Base-by-base conservation (phyloP, 2,329 filamentous ascomycete species). In the Gliomastix tumulicola region DNA sequence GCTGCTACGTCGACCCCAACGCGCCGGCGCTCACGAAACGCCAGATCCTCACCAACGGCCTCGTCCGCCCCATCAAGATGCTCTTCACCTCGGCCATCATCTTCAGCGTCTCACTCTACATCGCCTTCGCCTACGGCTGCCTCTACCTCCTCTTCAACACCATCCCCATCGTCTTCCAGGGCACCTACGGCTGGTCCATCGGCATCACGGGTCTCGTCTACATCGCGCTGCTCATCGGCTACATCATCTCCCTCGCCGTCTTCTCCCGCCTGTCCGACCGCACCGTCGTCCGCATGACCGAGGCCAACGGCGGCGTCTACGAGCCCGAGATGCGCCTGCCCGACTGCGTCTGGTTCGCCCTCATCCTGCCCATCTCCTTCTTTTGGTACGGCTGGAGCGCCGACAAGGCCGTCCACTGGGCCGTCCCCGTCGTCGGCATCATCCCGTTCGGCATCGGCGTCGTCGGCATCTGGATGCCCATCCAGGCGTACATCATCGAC, bases 401-500 rank as follows among this genome's bases (percentile, higher is more conserved):
- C 15, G 46, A 57, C 35, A 38, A 44, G 20, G 43, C 39, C 9
- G 43, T 51, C n/a, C 53, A 58, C 40, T 59, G 54, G 54, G 50
- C 56, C 20, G 54, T 53, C 15, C 54, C 56, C 12, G 46, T 54
- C 37, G 42, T 57, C 8, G 65, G 62, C 2, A 69, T 68, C 0
- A 48, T 60, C 2, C 51, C 72, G 21, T 59, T 75, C 34, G 71
- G 70, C 4, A 39, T 65, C 4, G 63, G 62, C 17, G 56, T 64
- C 39, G 47, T 66, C 15, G 54, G 55, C n/a, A 54, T 62, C 9
- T 65, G 64, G 46, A 71, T 76, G 59, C 65, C 66, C 1, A 62
- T 71, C 8, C 68, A 74, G 37, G 76, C 55, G 8, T 84, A 83
- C 45, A 62, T 82, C 13, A 71, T 82, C 11, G 79, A 84, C 43